Base-by-base conservation (phyloP, 1,139 yeast genomes). In the Saccharomycopsis phalli region DNA sequence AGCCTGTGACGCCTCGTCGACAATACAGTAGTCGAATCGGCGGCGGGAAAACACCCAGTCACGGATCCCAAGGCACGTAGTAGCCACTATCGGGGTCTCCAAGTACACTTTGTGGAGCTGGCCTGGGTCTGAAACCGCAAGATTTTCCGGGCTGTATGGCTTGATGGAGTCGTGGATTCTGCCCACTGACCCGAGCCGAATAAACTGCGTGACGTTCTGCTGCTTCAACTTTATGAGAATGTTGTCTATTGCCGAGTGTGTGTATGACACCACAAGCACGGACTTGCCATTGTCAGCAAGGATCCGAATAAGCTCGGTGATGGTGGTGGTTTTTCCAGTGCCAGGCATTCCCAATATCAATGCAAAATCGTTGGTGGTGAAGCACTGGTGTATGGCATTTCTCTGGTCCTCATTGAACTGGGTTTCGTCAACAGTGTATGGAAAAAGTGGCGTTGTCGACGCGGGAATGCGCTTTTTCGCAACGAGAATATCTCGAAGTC, bases 271-370 rank as follows among this genome's bases (percentile, higher is more conserved):
- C 37, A 93, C 61, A 32, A 91, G 62, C 0, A 91, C 81, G 0
- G 83, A 66, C 52, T 82, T 81, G 1, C 75, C 76, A 28, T 68
- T 68, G 1, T 59, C 58, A 0, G 80, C 81, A 27, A 91, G 59
- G 30, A 70, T 61, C 45, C 70, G 66, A 34, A 88, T 80, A 13
- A 91, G 57, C 36, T 80, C 78, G 0, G 94, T 84, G 45, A 91
- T 84, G 0, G 88, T 81, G 0, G 97, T 88, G 0, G 98, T 91
- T 55, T 93, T 91, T 13, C 99, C 99, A 0, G 98, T 91, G 2
- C 99, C 99, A 0, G 98, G 98, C 98, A 93, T 91, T 1, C 99
- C 99, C 44, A 88, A 62, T 26, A 91, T 73, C 49, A 91, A 65
- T 2, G 91, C 67, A 55, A 83, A 91, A 55, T 88, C 95, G 38